Percentiles rank a stretch among this genome's conserved stretches.
These are phyloP conservation scores for Erigeron canadensis DNA, from an alignment of 129 eudicot species.

Conservation along the genomic window DNA sequence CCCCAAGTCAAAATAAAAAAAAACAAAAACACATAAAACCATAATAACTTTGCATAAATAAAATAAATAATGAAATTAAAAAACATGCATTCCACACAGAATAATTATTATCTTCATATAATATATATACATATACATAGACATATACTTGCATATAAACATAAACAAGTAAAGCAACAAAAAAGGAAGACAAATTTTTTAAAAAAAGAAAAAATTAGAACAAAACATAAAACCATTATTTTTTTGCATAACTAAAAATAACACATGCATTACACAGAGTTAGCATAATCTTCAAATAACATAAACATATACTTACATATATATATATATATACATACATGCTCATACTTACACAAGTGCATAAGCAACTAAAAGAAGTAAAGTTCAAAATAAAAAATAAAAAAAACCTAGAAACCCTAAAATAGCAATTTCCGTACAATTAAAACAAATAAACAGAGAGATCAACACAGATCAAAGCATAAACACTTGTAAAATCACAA, in stretches of 20 bases:
- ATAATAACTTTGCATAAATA: too few relatives aligned
- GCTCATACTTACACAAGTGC: too few relatives aligned
- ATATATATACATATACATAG: too few relatives aligned
- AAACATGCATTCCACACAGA: background rate
- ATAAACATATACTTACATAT: too few relatives aligned
- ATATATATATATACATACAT: too few relatives aligned
- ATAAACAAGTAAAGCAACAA: background rate
- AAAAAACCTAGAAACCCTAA: background rate
- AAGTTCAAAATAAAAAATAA: background rate
- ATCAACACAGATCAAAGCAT: conserved; percentile 1
- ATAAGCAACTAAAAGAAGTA: background rate
- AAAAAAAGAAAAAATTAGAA: too few relatives aligned
- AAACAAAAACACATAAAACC: background rate
- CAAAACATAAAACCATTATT: background rate
- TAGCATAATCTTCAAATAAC: too few relatives aligned
- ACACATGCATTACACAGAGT: background rate
- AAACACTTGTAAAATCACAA: background rate
- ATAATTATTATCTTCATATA: too few relatives aligned
- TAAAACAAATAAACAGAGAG: background rate
- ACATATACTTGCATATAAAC: too few relatives aligned
- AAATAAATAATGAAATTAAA: too few relatives aligned
- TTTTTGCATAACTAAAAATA: too few relatives aligned
- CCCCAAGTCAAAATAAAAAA: background rate
- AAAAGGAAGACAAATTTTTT: too few relatives aligned
- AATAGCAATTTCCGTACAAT: background rate